Evolutionary conservation across 2,329 filamentous ascomycete species (phyloP), one percentile per base, ranked within the genome.

Genomic region (Penicillium polonicum): DNA sequence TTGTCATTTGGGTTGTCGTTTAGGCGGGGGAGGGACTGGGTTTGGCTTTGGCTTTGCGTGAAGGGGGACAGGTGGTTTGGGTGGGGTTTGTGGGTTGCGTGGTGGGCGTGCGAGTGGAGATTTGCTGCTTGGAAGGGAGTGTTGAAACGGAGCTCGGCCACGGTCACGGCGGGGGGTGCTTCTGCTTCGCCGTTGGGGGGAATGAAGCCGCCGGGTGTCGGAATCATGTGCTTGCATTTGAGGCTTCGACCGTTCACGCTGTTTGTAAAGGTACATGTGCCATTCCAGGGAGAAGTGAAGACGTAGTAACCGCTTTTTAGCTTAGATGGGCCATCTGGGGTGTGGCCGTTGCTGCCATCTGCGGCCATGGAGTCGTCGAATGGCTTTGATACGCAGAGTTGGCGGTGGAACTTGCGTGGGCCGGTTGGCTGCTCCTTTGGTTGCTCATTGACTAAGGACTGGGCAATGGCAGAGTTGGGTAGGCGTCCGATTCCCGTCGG

Each of bases 131-230:
- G 74, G 48, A 82, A 84, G 1, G 91, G 92, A 0, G 96, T 83
- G 71, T 96, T 96, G 80, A 96, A 97, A 19, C 92, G 86, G 58
- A 97, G 79, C 74, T 97, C 93, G 72, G 91, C 95, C 27, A 96
- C 84, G 1, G 79, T 76, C 59, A 82, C 78, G 66, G 80, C 67
- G 59, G 79, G 67, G 17, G 67, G 66, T 39, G 51, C 44, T n/a
- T 66, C 61, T 48, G 42, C 27, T 46, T 62, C 59, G 15, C 60
- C 56, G 13, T 55, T 52, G 49, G 52, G 46, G 36, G 61, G 54
- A 2, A 64, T 59, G 5, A 69, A 63, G 21, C 71, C 66, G 21
- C 64, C 59, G 21, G 67, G 71, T 33, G 71, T 69, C 5, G 72
- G 81, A 2, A 92, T 79, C n/a, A 84, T 77, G 72, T 95, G 91